Percentiles rank a stretch among this genome's conserved stretches.
Conservation (phyloP, 495 filamentous ascomycete species). For the Cercophora sp. region DNA sequence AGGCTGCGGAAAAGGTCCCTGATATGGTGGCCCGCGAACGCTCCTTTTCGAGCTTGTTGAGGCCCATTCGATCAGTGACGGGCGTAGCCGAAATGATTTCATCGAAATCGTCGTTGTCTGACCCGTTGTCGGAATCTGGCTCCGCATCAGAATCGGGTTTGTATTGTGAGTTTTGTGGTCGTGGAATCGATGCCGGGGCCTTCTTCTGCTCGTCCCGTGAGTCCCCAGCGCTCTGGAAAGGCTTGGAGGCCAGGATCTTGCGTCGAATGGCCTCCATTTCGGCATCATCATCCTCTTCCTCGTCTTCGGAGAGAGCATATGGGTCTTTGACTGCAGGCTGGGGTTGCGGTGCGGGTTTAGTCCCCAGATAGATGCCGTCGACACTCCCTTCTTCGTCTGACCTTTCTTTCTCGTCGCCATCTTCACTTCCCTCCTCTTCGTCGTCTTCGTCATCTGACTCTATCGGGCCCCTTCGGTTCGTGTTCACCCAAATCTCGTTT, state of each 20-base stretch:
- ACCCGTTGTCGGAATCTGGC: conserved; percentile 65
- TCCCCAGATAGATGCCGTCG: conserved; percentile 57
- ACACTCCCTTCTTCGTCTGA: conserved; percentile 28
- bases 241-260: conserved; percentile 64
- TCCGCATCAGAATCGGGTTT: conserved; percentile 67
- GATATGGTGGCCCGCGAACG: conserved; percentile 28
- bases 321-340: conserved; percentile 52
- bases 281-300: conserved; percentile 70
- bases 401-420: conserved; percentile 23
- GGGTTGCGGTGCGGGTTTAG: conserved; percentile 39
- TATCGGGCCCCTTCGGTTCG: conserved; percentile 59
- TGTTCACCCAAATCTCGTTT: conserved; percentile 79
- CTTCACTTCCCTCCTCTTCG: conserved; percentile 35
- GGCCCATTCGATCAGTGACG: conserved; percentile 74
- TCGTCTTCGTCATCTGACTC: conserved; percentile 49
- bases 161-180: conserved; percentile 41
- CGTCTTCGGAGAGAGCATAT: conserved; percentile 69
- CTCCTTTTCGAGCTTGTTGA: conserved; percentile 44
- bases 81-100: conserved; percentile 87
- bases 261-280: conserved; percentile 89
- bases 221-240: conserved; percentile 8
- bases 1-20: conserved; percentile 27
- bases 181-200: conserved; percentile 53
- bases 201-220: conserved; percentile 43
- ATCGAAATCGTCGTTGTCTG: conserved; percentile 72